Evolutionary conservation across 352 stramenopile genomes (phyloP).

Genomic region (Phytophthora pini): DNA sequence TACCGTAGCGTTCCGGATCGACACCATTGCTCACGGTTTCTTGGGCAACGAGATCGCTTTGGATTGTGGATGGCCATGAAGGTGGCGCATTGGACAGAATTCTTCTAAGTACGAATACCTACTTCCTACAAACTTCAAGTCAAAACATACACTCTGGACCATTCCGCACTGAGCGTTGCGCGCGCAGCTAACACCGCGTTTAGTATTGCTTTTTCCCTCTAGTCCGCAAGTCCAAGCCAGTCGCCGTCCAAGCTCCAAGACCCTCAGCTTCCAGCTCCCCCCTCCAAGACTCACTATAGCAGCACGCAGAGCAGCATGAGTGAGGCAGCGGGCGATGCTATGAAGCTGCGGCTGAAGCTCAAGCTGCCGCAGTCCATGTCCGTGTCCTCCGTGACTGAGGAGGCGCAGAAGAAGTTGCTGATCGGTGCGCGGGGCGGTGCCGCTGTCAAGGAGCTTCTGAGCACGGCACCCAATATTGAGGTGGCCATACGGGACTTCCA

Average conservation of each 20-base stretch:
- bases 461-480: constrained; percentile 84
- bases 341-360: constrained; percentile 61
- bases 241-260: constrained; percentile 2
- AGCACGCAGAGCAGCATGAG: constrained; percentile 43
- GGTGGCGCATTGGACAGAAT: constrained; percentile 25
- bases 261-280: constrained; percentile 6
- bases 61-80: constrained; percentile 35
- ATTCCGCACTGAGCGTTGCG: constrained; percentile 30
- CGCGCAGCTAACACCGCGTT: constrained; percentile 8
- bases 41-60: constrained; percentile 20
- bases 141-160: constrained; percentile 40
- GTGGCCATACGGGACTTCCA: constrained; percentile 87
- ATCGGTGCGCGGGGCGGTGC: constrained; percentile 76
- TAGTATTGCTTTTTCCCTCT: constrained; percentile 47
- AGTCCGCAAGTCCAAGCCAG: constrained; percentile 26
- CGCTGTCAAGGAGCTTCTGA: constrained; percentile 85
- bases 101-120: constrained; percentile 28
- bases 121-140: constrained; percentile 22
- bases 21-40: constrained; percentile 76
- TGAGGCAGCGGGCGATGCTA: constrained; percentile 34
- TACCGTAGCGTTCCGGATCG: constrained; percentile 95
- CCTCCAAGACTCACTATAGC: constrained; percentile 3
- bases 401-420: constrained; percentile 52
- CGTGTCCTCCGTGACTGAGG: constrained; percentile 29
- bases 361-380: constrained; percentile 56